Conservation (phyloP, 768 basidiomycete genomes). For the Austroboletus eburneus region DNA sequence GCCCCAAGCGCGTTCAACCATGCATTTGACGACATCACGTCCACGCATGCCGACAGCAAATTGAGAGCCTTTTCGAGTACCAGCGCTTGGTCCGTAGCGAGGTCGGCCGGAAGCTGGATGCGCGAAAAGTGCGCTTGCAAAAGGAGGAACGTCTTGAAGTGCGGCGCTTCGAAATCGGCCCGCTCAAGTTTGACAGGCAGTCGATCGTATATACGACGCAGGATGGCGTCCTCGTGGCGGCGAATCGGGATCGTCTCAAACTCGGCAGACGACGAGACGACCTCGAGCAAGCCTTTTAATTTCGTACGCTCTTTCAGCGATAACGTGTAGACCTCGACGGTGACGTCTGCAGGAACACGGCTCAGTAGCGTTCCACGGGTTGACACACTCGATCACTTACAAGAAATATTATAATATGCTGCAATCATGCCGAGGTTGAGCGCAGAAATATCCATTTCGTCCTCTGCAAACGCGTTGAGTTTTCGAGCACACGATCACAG, state of each 20-base stretch:
- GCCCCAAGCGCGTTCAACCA: conserved; percentile 93
- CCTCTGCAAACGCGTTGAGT: conserved; percentile 41
- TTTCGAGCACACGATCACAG: not conserved
- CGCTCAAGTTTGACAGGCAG: conserved; percentile 90
- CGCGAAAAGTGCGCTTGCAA: conserved; percentile 97
- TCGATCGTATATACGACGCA: conserved; percentile 91
- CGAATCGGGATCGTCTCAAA: conserved; percentile 95
- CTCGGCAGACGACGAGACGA: conserved; percentile 94
- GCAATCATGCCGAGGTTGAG: conserved; percentile 99
- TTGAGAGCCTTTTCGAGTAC: conserved; percentile 91
- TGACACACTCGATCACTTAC: conserved; percentile 38
- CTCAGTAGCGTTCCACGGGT: not conserved
- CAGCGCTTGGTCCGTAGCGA: conserved; percentile 84
- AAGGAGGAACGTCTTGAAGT: conserved; percentile 97
- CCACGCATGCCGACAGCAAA: conserved; percentile 89
- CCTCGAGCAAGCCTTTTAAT: conserved; percentile 93
- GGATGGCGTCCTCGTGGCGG: conserved; percentile 81
- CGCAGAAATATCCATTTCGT: conserved; percentile 89
- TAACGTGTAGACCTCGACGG: conserved; percentile 93
- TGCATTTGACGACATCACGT: conserved; percentile 97
- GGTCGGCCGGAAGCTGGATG: conserved; percentile 86
- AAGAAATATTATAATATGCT: conserved; percentile 92
- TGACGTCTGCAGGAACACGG: conserved; percentile 65
- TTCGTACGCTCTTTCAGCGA: conserved; percentile 96
- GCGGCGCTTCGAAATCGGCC: conserved; percentile 86